Evolutionary conservation across 1,284 basidiomycete genomes (phyloP).

Genomic region (Abortiporus biennis): DNA sequence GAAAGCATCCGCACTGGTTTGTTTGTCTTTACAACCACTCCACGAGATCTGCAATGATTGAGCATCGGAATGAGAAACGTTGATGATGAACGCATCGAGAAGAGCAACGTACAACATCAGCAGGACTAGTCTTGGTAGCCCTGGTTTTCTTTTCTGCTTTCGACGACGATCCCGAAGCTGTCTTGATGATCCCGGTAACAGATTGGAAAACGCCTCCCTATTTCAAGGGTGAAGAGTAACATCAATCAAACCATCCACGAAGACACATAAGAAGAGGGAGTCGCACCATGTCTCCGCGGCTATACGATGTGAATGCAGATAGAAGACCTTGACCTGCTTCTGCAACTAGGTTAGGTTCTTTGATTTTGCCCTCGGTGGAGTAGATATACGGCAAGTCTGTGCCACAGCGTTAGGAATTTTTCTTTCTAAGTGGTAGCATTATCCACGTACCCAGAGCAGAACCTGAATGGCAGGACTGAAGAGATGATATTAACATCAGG

Average conservation of each 20-base stretch:
- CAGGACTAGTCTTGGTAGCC: slow-evolving; percentile 73
- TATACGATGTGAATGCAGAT: slow-evolving; percentile 64
- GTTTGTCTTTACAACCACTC: slow-evolving; percentile 90
- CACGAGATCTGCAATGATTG: slow-evolving; percentile 52
- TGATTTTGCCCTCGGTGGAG: slow-evolving; percentile 89
- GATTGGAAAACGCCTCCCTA: slow-evolving; percentile 55
- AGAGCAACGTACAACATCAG: slow-evolving; percentile 44
- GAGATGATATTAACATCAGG: slow-evolving; percentile 28
- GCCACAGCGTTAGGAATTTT: not conserved
- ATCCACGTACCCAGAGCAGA: slow-evolving; percentile 31
- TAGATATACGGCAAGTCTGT: slow-evolving; percentile 49
- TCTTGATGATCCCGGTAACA: slow-evolving; percentile 33
- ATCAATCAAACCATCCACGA: not conserved
- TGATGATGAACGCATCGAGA: too few species aligned
- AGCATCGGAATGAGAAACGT: too few species aligned
- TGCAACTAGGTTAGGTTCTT: slow-evolving; percentile 81
- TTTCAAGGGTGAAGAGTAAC: not conserved
- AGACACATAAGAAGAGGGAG: not conserved
- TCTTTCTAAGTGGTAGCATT: not conserved
- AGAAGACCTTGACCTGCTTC: slow-evolving; percentile 76
- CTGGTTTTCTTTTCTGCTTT: slow-evolving; percentile 61
- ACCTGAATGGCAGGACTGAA: slow-evolving; percentile 40
- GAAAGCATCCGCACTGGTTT: slow-evolving; percentile 86
- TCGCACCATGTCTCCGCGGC: slow-evolving; percentile 61
- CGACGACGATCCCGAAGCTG: slow-evolving; percentile 34